A percentile compares a stretch with the other conserved stretches of the same genome.
Conservation (phyloP, 2,329 filamentous ascomycete species). For the Clathrospora elynae region DNA sequence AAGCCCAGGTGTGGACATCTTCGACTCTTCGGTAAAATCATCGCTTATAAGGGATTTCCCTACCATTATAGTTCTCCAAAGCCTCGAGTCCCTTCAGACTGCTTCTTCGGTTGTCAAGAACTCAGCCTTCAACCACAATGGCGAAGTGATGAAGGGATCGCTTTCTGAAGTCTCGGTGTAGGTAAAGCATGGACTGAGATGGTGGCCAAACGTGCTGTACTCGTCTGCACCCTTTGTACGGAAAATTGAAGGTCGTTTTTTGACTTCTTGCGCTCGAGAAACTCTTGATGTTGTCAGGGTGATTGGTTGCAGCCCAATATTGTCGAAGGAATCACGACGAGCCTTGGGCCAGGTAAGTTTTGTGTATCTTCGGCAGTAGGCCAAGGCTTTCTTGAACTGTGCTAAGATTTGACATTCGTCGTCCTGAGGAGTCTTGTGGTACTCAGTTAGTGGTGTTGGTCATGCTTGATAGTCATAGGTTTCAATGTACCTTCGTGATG, state of each 20-base stretch:
- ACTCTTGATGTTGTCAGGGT: neutral
- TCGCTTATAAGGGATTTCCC: no score
- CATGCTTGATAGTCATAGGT: neutral
- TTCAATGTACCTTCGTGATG: no score
- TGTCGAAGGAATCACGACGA: neutral
- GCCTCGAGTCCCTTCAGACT: no score
- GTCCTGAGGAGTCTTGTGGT: neutral
- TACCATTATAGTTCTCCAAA: no score
- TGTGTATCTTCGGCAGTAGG: conserved; percentile 7
- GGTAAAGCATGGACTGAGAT: no score
- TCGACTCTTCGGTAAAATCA: no score
- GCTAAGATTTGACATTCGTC: neutral
- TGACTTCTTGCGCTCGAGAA: no score
- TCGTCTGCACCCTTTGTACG: no score
- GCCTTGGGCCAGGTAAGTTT: neutral
- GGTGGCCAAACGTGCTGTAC: no score
- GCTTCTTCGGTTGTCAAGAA: neutral
- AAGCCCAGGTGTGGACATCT: neutral
- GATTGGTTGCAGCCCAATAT: conserved; percentile 3
- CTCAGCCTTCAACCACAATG: conserved; percentile 13
- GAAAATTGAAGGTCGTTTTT: no score
- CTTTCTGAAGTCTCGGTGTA: conserved; percentile 1
- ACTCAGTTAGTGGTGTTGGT: conserved; percentile 8
- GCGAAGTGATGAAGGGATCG: conserved; percentile 17
- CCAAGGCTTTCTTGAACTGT: conserved; percentile 7